A percentile compares a stretch with the other conserved stretches of the same genome.
phyloP scores from a whole-genome alignment of 306 rosid genomes.

The Hylodesmum podocarpum region DNA sequence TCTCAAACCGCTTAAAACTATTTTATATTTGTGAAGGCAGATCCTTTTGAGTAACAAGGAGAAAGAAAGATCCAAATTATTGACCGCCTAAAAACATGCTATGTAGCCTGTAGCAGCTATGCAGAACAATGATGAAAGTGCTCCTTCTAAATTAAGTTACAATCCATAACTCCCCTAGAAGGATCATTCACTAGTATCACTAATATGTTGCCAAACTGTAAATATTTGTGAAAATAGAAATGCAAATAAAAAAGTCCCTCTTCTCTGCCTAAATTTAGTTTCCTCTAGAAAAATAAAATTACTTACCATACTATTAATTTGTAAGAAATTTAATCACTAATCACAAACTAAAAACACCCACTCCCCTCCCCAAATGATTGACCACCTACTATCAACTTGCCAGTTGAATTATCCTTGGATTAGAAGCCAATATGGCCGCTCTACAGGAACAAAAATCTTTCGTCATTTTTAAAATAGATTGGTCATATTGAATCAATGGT shows the following conservation, averaged over 20 bases:
- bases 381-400: neutral
- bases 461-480: neutral
- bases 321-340: neutral
- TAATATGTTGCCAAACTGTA: no score
- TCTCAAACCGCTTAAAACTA: slow-evolving; percentile 3
- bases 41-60: neutral
- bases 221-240: neutral
- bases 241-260: neutral
- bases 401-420: neutral
- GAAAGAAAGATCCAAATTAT: neutral
- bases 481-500: neutral
- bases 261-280: neutral
- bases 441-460: neutral
- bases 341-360: neutral
- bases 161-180: neutral
- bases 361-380: neutral
- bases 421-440: neutral
- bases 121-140: neutral
- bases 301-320: neutral
- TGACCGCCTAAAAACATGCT: neutral
- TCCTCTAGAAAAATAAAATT: neutral
- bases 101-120: neutral
- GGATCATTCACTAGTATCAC: neutral
- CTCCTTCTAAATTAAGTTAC: neutral
- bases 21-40: neutral